phyloP scores from a whole-genome alignment of 2,329 filamentous ascomycete species.

The Hypoxylon sp. region DNA sequence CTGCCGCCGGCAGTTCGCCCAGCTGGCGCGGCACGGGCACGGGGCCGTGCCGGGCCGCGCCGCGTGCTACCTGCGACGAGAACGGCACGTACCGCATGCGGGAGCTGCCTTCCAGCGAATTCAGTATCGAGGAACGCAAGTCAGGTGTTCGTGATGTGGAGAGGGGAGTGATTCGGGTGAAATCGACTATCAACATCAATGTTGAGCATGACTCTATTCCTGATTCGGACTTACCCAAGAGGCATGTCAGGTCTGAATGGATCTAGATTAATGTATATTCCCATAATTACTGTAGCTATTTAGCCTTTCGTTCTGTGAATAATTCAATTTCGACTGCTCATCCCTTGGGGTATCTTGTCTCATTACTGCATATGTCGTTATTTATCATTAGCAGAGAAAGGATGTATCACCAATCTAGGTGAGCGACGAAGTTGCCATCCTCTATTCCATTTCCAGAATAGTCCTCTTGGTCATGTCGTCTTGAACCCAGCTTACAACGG shows the following conservation, averaged over 20 bases:
- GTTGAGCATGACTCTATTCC: conserved; percentile 1
- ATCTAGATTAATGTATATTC: conserved; percentile 6
- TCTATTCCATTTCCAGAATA: conserved; percentile 43
- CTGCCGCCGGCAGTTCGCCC: background rate
- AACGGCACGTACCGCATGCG: conserved; percentile 14
- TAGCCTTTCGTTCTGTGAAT: background rate
- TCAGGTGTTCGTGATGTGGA: conserved; percentile 1
- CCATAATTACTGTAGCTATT: background rate
- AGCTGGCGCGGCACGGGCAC: conserved; percentile 12
- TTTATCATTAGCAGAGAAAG: background rate
- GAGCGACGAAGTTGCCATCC: background rate
- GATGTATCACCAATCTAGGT: background rate
- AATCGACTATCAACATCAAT: background rate
- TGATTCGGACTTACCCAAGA: background rate
- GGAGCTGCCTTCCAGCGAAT: conserved; percentile 8
- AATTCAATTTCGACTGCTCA: background rate
- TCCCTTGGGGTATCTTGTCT: conserved; percentile 12
- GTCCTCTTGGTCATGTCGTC: conserved; percentile 62
- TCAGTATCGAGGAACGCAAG: background rate
- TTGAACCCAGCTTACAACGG: conserved; percentile 74
- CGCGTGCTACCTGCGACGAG: conserved; percentile 1
- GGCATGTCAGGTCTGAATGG: conserved; percentile 7
- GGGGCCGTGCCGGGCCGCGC: background rate
- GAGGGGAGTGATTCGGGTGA: conserved; percentile 7
- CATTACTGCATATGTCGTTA: background rate